These are phyloP conservation scores for Trichomonas vaginalis DNA, from an alignment of 208 protist species.

Conservation along the genomic window DNA sequence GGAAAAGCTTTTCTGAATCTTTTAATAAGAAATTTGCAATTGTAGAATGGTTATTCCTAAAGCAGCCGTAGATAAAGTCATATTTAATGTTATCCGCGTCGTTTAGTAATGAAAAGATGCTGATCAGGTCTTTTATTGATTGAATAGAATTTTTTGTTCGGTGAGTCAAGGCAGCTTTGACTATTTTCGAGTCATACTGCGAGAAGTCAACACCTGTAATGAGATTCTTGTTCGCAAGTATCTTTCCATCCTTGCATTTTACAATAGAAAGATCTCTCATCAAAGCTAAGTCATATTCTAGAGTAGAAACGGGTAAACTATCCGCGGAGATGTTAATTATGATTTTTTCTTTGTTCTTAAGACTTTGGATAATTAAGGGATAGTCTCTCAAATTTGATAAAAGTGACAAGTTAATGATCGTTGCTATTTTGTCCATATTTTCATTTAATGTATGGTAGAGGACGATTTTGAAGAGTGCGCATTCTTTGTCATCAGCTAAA, in stretches of 20 bases:
- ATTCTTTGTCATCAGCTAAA: background rate
- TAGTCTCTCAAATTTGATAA: background rate
- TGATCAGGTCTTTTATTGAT: too few relatives aligned
- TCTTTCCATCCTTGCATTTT: background rate
- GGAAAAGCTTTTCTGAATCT: too few relatives aligned
- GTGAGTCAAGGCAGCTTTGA: background rate
- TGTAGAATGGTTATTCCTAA: too few relatives aligned
- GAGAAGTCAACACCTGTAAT: background rate
- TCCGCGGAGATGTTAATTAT: background rate
- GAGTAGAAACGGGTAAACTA: background rate
- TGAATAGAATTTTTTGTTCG: background rate
- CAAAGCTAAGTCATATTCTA: background rate
- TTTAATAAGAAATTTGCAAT: too few relatives aligned
- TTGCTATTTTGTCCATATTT: background rate
- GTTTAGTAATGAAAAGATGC: too few relatives aligned
- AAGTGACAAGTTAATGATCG: background rate
- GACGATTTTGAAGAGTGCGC: background rate
- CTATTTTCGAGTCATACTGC: background rate
- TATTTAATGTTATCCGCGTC: too few relatives aligned
- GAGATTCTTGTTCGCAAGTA: background rate
- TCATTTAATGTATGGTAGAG: background rate
- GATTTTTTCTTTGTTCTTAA: background rate
- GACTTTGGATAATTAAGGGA: background rate
- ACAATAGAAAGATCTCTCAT: background rate
- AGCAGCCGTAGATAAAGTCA: too few relatives aligned